Evolutionary conservation across 176 grass and related monocot species (phyloP), one percentile per base, ranked within the genome.

Genomic region (Rhipidocladum racemiflorum): DNA sequence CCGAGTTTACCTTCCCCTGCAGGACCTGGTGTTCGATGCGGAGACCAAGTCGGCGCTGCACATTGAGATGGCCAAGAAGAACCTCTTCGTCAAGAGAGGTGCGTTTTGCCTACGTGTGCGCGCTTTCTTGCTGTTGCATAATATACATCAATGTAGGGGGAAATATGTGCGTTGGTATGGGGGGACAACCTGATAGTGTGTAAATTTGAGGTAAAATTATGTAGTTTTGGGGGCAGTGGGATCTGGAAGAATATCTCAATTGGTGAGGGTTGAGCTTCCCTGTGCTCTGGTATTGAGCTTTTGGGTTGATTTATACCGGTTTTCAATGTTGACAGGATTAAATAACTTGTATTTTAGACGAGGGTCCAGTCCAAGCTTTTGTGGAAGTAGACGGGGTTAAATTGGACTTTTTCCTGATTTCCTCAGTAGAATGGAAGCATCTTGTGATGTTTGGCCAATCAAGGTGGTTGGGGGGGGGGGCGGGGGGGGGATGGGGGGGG

Each of bases 1-100:
- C 54, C 7, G 3, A 12, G 30, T 49, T 42, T 42, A 1, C 15
- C n/a, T 6, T 44, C 45, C 9, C n/a, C 61, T 84, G 83, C 85
- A 99, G 97, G 93, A 96, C 78, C 62, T 99, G 74, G 73, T 91
- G 42, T 99, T 99, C 56, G 97, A 99, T 54, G 65, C 83, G 21
- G 97, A 99, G 68, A 74, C 79, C 29, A 93, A 93, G 21, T 83
- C 91, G 3, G 68, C 63, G 23, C 74, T 99, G 72, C 97, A 99
- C 83, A 96, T 86, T n/a, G 93, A 99, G 89, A 99, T 99, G 97
- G 97, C 97, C 15, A 99, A 99, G 97, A 99, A 99, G 87, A 99
- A 99, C 59, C 97, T 99, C 54, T 99, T 99, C 72, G 77, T 96
- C 48, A 99, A 99, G 75, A 88, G 97, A 99, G 91, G 97, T 99